phyloP scores from a whole-genome alignment of 495 filamentous ascomycete species.

The Glonium stellatum region DNA sequence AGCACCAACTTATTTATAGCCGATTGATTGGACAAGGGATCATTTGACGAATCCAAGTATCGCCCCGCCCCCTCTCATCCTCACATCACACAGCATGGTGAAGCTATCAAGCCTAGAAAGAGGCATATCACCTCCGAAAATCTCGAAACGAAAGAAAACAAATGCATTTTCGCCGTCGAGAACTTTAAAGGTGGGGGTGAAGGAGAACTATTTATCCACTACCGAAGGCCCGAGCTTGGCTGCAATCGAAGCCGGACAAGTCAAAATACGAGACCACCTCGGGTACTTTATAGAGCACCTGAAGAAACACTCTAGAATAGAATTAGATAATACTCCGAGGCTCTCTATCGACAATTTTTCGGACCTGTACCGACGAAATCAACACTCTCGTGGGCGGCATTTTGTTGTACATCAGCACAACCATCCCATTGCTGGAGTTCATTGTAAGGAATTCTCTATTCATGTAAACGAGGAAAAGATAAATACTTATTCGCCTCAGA shows the following conservation, averaged over 20 bases:
- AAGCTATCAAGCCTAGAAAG: not conserved
- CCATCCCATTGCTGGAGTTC: conserved; percentile 56
- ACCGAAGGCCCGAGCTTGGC: not conserved
- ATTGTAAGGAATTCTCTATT: conserved; percentile 33
- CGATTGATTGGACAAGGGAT: too few relatives aligned
- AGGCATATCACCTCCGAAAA: not conserved
- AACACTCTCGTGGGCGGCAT: conserved; percentile 46
- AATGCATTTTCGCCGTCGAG: not conserved
- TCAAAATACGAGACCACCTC: not conserved
- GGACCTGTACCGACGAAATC: conserved; percentile 48
- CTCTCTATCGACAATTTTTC: conserved; percentile 44
- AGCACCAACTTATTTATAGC: too few relatives aligned
- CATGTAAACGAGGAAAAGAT: conserved; percentile 2
- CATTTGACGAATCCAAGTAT: too few relatives aligned
- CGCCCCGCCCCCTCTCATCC: too few relatives aligned
- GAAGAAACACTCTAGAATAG: conserved; percentile 23
- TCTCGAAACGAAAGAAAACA: not conserved
- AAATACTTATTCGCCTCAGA: conserved; percentile 30
- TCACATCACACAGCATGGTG: not conserved
- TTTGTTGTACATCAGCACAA: conserved; percentile 67
- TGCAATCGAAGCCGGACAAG: not conserved
- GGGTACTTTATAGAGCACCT: not conserved
- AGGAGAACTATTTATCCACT: not conserved
- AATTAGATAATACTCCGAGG: conserved; percentile 29
- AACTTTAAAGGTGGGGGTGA: not conserved